Conservation (phyloP, 2,329 filamentous ascomycete genomes). For the Pseudopyricularia cyperi region DNA sequence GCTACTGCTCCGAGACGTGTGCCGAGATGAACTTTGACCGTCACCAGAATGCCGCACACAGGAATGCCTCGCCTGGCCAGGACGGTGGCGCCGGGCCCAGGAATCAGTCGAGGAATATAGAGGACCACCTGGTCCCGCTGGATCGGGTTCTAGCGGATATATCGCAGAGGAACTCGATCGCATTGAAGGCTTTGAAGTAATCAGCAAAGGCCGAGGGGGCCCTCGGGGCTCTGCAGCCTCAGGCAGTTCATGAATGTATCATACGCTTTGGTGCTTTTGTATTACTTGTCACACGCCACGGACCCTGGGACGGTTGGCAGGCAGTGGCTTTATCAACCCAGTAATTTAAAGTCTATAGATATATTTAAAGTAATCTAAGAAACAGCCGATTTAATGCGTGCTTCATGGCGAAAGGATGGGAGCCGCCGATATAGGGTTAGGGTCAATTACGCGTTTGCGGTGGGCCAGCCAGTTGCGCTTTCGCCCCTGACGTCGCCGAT, state of each 20-base stretch:
- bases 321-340: too few relatives aligned
- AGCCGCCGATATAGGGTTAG: background rate
- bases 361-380: too few relatives aligned
- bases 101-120: conserved; percentile 1
- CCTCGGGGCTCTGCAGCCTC: too few relatives aligned
- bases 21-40: conserved; percentile 16
- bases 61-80: background rate
- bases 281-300: too few relatives aligned
- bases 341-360: too few relatives aligned
- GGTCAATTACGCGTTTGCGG: background rate
- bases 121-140: background rate
- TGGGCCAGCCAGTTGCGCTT: background rate
- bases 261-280: background rate
- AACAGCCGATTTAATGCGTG: too few relatives aligned
- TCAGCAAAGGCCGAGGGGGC: too few relatives aligned
- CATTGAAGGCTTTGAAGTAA: background rate
- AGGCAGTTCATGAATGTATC: background rate
- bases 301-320: background rate
- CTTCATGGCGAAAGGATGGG: too few relatives aligned
- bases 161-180: background rate
- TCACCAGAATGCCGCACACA: conserved; percentile 13
- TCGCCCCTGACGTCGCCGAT: background rate
- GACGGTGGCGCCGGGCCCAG: background rate
- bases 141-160: background rate
- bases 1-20: conserved; percentile 19